phyloP scores from a whole-genome alignment of 352 stramenopile species.

The Aphanomyces invadans region DNA sequence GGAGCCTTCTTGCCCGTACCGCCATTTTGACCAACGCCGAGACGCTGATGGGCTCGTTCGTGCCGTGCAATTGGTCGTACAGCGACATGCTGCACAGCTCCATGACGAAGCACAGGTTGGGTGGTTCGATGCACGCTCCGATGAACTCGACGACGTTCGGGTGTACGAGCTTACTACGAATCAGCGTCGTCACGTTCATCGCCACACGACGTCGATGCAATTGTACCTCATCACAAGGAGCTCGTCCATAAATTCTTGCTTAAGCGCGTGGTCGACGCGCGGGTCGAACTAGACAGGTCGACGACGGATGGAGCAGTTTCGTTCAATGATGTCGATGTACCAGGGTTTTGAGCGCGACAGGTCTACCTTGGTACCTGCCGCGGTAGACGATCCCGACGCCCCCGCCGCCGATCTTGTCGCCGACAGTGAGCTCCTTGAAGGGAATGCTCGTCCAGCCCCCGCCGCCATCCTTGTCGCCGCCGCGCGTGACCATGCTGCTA shows the following conservation, averaged over 20 bases:
- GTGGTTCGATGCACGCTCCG: slow-evolving; percentile 39
- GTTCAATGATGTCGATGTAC: slow-evolving; percentile 31
- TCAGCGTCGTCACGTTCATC: not conserved
- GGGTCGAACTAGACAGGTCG: slow-evolving; percentile 61
- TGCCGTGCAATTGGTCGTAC: slow-evolving; percentile 46
- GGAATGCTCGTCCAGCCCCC: slow-evolving; percentile 63
- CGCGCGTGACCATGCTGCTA: not conserved
- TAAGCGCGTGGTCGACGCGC: slow-evolving; percentile 72
- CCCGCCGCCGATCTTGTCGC: slow-evolving; percentile 79
- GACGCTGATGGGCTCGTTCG: slow-evolving; percentile 25
- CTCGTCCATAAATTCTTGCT: slow-evolving; percentile 91
- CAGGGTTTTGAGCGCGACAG: slow-evolving; percentile 85
- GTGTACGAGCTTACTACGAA: slow-evolving; percentile 30
- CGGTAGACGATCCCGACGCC: slow-evolving; percentile 87
- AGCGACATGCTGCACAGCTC: slow-evolving; percentile 54
- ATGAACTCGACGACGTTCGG: slow-evolving; percentile 58
- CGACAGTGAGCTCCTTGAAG: slow-evolving; percentile 73
- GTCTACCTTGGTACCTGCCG: slow-evolving; percentile 56
- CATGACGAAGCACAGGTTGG: slow-evolving; percentile 65
- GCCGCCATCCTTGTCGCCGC: slow-evolving; percentile 6
- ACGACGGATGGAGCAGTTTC: not conserved
- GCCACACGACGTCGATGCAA: slow-evolving; percentile 24
- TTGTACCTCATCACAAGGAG: slow-evolving; percentile 84
- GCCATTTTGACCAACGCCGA: slow-evolving; percentile 28
- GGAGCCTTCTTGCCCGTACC: slow-evolving; percentile 20